These are phyloP conservation scores for Russula virescens DNA, from an alignment of 768 basidiomycete species.

Conservation along the genomic window DNA sequence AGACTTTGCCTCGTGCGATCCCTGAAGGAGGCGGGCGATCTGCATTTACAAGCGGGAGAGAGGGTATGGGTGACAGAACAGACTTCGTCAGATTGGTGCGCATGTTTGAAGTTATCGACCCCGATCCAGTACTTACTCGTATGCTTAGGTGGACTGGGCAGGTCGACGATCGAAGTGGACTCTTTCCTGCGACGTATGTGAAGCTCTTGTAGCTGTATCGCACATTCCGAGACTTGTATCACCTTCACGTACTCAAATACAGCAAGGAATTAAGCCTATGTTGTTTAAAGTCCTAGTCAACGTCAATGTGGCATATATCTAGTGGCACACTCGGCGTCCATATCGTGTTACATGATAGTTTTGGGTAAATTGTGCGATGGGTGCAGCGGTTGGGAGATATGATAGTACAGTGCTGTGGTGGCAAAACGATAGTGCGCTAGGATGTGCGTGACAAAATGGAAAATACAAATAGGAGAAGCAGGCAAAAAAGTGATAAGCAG, in stretches of 20 bases:
- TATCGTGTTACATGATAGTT: slow-evolving; percentile 12
- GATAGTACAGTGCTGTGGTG: slow-evolving; percentile 19
- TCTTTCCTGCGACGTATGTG: slow-evolving; percentile 23
- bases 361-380: not conserved
- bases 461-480: slow-evolving; percentile 4
- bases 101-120: not conserved
- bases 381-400: not conserved
- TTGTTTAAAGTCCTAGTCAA: not conserved
- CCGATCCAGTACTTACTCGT: not conserved
- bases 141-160: slow-evolving; percentile 23
- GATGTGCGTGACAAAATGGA: slow-evolving; percentile 19
- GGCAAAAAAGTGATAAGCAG: slow-evolving; percentile 13
- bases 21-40: slow-evolving; percentile 61
- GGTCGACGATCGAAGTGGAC: slow-evolving; percentile 17
- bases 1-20: not conserved
- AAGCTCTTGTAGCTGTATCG: slow-evolving; percentile 10
- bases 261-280: not conserved
- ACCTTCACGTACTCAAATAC: not conserved
- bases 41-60: slow-evolving; percentile 50
- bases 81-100: slow-evolving; percentile 74
- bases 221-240: not conserved
- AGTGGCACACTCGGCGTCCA: slow-evolving; percentile 8
- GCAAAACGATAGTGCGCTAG: slow-evolving; percentile 21
- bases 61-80: slow-evolving; percentile 58
- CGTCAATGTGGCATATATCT: not conserved